Conservation (phyloP, 2,329 filamentous ascomycete genomes). For the Orbilia blumenaviensis region DNA sequence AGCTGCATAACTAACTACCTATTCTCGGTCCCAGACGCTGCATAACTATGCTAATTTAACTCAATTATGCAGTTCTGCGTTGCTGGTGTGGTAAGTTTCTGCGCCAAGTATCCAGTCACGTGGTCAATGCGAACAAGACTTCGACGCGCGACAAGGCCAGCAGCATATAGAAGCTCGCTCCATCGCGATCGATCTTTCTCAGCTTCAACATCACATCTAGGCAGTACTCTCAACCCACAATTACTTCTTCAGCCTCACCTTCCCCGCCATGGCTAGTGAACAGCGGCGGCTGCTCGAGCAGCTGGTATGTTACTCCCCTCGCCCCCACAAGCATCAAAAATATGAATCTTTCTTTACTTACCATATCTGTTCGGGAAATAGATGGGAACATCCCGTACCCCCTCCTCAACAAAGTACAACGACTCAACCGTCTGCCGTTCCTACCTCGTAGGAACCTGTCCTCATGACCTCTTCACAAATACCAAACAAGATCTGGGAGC, state of each 20-base stretch:
- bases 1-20: too few species aligned
- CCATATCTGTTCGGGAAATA: too few species aligned
- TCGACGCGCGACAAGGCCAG: constrained; percentile 7
- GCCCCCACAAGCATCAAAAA: neutral
- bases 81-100: neutral
- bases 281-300: constrained; percentile 99
- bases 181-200: neutral
- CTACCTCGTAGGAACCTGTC: constrained; percentile 91
- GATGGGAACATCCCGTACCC: constrained; percentile 75
- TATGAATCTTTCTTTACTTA: too few species aligned
- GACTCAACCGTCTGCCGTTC: constrained; percentile 95
- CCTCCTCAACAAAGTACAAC: constrained; percentile 73
- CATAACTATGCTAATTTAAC: neutral
- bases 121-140: neutral
- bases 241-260: neutral
- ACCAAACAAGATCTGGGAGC: constrained; percentile 96
- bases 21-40: too few species aligned
- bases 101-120: neutral
- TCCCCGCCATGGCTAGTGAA: constrained; percentile 65
- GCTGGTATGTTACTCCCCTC: constrained; percentile 64
- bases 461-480: constrained; percentile 99
- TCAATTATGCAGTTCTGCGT: neutral
- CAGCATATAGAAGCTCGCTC: neutral
- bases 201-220: neutral
- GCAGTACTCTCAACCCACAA: neutral